These are phyloP conservation scores for Panaeolus cyanescens DNA, from an alignment of 768 basidiomycete genomes.

Conservation along the genomic window DNA sequence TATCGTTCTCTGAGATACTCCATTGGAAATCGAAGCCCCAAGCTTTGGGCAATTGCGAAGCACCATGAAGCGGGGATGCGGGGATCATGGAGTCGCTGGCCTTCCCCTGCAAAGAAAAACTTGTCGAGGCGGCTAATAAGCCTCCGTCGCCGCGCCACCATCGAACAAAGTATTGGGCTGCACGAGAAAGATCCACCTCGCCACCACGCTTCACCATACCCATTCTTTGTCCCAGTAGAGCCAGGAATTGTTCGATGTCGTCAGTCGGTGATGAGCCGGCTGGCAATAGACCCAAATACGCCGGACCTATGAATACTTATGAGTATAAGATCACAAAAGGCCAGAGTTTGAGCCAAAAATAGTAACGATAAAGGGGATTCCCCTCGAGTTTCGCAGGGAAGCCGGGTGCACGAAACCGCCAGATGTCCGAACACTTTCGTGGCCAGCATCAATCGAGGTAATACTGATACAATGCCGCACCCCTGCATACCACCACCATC, in stretches of 20 bases:
- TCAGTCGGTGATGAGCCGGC: slow-evolving; percentile 54
- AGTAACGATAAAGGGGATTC: not conserved
- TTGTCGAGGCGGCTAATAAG: slow-evolving; percentile 46
- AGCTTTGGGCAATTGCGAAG: slow-evolving; percentile 41
- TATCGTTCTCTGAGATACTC: slow-evolving; percentile 38
- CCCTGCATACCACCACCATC: not conserved
- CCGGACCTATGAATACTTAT: slow-evolving; percentile 35
- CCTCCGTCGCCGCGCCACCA: slow-evolving; percentile 87
- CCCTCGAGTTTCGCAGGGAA: not conserved
- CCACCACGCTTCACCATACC: slow-evolving; percentile 85
- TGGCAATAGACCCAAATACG: slow-evolving; percentile 67
- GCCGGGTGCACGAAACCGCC: not conserved
- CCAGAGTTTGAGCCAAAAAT: not conserved
- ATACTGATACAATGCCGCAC: not conserved
- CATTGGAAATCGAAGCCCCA: slow-evolving; percentile 91
- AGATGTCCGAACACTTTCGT: not conserved
- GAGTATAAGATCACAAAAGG: not conserved
- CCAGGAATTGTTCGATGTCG: slow-evolving; percentile 68
- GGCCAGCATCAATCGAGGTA: not conserved
- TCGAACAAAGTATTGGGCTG: slow-evolving; percentile 78
- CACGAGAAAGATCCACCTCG: slow-evolving; percentile 65
- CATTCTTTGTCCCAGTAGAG: slow-evolving; percentile 68
- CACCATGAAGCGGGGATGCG: not conserved
- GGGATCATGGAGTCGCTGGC: slow-evolving; percentile 3
- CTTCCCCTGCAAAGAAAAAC: slow-evolving; percentile 11